Base-by-base conservation (phyloP, 495 filamentous ascomycete genomes). In the Neurospora tetraspora region DNA sequence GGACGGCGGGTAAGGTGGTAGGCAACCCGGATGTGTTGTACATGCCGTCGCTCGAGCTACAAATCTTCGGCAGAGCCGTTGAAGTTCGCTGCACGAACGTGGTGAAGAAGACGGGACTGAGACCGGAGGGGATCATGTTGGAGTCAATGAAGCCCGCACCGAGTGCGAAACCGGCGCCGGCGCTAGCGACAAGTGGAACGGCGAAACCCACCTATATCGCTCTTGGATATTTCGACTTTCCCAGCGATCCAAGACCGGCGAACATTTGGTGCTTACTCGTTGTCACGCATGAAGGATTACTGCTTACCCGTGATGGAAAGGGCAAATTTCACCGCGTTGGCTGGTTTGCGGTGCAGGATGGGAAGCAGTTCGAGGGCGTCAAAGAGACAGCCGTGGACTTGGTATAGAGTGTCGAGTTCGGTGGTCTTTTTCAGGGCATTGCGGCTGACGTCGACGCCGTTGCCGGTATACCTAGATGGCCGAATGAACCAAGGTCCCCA, bases 11-110 rank as follows among this genome's bases (percentile, higher is more conserved):
- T n/a, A n/a, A n/a, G n/a, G n/a, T n/a, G n/a, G n/a, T n/a, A n/a
- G n/a, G n/a, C n/a, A n/a, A n/a, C n/a, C n/a, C 71, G 5, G 71
- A 72, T 43, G 18, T 18, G 31, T 10, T 72, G 71, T 72, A 42
- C 40, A 72, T 72, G 59, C 59, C 71, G 0, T 4, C 31, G 20
- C 27, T 72, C 0, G 71, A 72, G 23, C 27, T 72, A 8, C 71
- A 69, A 20, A 2, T 72, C 10, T 69, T 27, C 1, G 71, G 12
- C 9, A 34, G 39, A 10, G 18, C 2, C 12, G 37, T 69, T 9
- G 0, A 40, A 11, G 39, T 72, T 27, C 31, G 71, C 10, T 36
- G 53, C 27, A 38, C 53, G 0, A 39, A 38, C 4, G 68, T 39
- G 16, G 2, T 69, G 1, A n/a, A 20, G 59, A 68, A 72, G 27